Evolutionary conservation across 495 filamentous ascomycete genomes (phyloP).

Genomic region (Penicillium cataractarum): DNA sequence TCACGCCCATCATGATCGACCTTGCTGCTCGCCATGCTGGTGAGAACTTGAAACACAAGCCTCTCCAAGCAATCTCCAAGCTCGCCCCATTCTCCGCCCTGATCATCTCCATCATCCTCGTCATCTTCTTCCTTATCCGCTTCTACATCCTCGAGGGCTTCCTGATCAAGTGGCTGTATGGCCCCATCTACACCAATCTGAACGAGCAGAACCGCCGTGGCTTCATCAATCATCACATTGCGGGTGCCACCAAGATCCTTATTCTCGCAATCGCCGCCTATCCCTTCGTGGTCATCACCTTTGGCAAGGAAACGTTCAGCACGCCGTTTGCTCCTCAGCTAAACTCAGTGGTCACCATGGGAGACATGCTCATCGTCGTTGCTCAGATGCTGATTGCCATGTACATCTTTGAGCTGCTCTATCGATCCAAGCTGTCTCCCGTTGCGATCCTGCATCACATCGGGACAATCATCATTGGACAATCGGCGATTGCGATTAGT

Average conservation of each 20-base stretch:
- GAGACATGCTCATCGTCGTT: slow-evolving; percentile 46
- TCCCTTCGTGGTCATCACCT: slow-evolving; percentile 47
- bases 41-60: background rate
- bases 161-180: slow-evolving; percentile 43
- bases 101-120: slow-evolving; percentile 46
- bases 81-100: slow-evolving; percentile 49
- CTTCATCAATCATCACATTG: slow-evolving; percentile 56
- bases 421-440: slow-evolving; percentile 45
- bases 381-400: slow-evolving; percentile 52
- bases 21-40: background rate
- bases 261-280: slow-evolving; percentile 48
- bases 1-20: slow-evolving; percentile 3
- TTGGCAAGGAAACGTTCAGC: slow-evolving; percentile 38
- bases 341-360: slow-evolving; percentile 39
- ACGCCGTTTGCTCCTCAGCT: slow-evolving; percentile 28
- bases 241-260: slow-evolving; percentile 47
- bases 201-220: slow-evolving; percentile 45
- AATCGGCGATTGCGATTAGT: slow-evolving; percentile 50
- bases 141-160: slow-evolving; percentile 50
- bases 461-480: slow-evolving; percentile 52
- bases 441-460: slow-evolving; percentile 50
- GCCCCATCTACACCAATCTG: slow-evolving; percentile 38
- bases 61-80: slow-evolving; percentile 35
- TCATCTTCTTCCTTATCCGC: slow-evolving; percentile 47
- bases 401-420: slow-evolving; percentile 54